Percentiles rank a stretch among this genome's conserved stretches.
Evolutionary conservation across 208 protist genomes (phyloP).

Genomic region (Acanthamoeba healyi): DNA sequence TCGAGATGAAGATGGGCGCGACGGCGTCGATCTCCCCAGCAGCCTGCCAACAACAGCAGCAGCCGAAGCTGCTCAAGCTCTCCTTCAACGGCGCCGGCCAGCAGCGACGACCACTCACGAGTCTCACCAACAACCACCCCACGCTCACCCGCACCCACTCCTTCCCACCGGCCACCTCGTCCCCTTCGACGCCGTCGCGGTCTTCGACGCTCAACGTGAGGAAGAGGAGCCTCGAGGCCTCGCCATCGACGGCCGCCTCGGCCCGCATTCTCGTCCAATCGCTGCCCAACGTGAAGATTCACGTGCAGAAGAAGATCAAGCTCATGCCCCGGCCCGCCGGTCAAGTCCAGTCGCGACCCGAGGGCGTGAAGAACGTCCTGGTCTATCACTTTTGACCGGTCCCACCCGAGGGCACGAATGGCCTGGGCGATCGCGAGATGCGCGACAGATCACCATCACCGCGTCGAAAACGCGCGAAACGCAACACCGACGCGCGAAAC

Average conservation of each 20-base stretch:
- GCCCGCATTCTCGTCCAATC: not conserved
- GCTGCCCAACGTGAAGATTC: conserved; percentile 63
- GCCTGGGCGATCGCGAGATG: not conserved
- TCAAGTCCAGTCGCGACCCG: conserved; percentile 2
- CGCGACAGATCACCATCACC: not conserved
- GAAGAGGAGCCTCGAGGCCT: conserved; percentile 24
- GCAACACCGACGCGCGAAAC: conserved; percentile 33
- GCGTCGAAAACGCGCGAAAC: not conserved
- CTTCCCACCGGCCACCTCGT: conserved; percentile 6
- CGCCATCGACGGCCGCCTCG: not conserved
- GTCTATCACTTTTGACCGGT: conserved; percentile 21
- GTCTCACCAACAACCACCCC: not conserved
- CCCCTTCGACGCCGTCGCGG: not conserved
- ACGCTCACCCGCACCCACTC: not conserved
- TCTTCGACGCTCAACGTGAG: not conserved
- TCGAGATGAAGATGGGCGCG: not conserved
- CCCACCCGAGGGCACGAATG: not conserved
- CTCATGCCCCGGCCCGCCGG: conserved; percentile 11
- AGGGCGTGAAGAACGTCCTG: conserved; percentile 45
- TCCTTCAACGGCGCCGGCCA: not conserved
- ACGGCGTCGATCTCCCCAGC: not conserved
- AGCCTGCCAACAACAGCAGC: not conserved
- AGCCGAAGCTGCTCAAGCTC: conserved; percentile 15
- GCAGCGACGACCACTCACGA: not conserved
- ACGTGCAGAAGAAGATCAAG: conserved; percentile 59